These are phyloP conservation scores for Lavandula angustifolia DNA, from an alignment of 257 asterid species.

Conservation along the genomic window DNA sequence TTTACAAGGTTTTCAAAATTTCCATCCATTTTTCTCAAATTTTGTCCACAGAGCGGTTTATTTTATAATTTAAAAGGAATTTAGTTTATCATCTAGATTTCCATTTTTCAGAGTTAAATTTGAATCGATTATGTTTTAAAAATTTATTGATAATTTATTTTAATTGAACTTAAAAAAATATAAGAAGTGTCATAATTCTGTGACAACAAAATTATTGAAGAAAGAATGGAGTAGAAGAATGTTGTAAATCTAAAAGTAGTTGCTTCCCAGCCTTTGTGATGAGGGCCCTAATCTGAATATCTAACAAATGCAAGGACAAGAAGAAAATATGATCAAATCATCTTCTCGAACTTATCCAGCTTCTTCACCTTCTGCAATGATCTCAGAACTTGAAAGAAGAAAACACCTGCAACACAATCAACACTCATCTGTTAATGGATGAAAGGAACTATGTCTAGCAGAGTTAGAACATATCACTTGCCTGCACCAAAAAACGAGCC, in stretches of 20 bases:
- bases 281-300: constrained; percentile 9
- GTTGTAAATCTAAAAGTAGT: not conserved
- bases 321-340: constrained; percentile 48
- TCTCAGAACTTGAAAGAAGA: constrained; percentile 53
- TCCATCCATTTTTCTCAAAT: too few species aligned
- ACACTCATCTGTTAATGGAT: not conserved
- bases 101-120: too few species aligned
- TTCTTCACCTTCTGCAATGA: constrained; percentile 76
- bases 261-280: not conserved
- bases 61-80: too few species aligned
- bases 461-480: constrained; percentile 14
- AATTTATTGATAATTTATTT: too few species aligned
- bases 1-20: too few species aligned
- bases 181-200: not conserved
- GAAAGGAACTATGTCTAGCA: not conserved
- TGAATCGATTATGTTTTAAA: too few species aligned
- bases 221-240: constrained; percentile 1
- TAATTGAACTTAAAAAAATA: not conserved
- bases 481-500: constrained; percentile 74
- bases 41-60: too few species aligned
- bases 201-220: not conserved
- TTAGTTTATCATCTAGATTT: too few species aligned
- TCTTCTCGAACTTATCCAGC: constrained; percentile 76
- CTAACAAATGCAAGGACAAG: constrained; percentile 8
- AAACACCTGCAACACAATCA: constrained; percentile 50